Conservation (phyloP, 2,329 filamentous ascomycete species). For the Claviceps digitariae region DNA sequence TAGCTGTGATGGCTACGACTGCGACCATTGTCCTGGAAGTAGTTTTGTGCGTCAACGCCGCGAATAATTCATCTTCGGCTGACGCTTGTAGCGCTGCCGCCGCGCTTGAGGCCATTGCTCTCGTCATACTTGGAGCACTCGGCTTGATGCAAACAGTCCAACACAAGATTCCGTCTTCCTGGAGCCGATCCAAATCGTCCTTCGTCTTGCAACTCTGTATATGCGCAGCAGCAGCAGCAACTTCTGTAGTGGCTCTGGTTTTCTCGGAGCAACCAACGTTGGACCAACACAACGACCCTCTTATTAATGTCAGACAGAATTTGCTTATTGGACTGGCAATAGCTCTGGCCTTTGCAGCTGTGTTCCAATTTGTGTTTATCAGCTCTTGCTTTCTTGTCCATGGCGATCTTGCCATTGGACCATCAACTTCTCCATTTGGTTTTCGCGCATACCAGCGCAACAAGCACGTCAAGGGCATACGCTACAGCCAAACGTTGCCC, state of each 20-base stretch:
- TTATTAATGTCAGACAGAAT: slow-evolving; percentile 9
- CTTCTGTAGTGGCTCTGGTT: slow-evolving; percentile 31
- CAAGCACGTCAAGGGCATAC: slow-evolving; percentile 36
- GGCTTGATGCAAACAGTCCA: slow-evolving; percentile 20
- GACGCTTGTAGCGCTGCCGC: slow-evolving; percentile 14
- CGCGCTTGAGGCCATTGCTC: slow-evolving; percentile 15
- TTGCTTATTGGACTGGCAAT: slow-evolving; percentile 32
- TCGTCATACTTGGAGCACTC: slow-evolving; percentile 14
- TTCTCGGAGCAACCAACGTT: slow-evolving; percentile 19
- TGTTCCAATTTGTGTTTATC: slow-evolving; percentile 35
- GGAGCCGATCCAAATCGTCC: slow-evolving; percentile 12
- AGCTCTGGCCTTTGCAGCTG: slow-evolving; percentile 31
- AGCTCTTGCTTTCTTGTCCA: slow-evolving; percentile 28
- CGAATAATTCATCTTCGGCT: slow-evolving; percentile 2
- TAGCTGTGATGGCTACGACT: slow-evolving; percentile 10
- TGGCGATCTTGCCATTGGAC: slow-evolving; percentile 14
- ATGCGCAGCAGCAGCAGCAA: slow-evolving; percentile 30
- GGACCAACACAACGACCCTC: background rate
- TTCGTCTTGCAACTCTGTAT: slow-evolving; percentile 21
- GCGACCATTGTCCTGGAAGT: slow-evolving; percentile 10
- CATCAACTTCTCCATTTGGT: slow-evolving; percentile 13
- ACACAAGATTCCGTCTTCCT: slow-evolving; percentile 12
- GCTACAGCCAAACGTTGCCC: slow-evolving; percentile 33
- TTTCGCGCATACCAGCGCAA: slow-evolving; percentile 13
- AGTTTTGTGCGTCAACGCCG: slow-evolving; percentile 5